Evolutionary conservation across 495 filamentous ascomycete species (phyloP), one percentile per base, ranked within the genome.

Genomic region (Pyrenula massariospora): DNA sequence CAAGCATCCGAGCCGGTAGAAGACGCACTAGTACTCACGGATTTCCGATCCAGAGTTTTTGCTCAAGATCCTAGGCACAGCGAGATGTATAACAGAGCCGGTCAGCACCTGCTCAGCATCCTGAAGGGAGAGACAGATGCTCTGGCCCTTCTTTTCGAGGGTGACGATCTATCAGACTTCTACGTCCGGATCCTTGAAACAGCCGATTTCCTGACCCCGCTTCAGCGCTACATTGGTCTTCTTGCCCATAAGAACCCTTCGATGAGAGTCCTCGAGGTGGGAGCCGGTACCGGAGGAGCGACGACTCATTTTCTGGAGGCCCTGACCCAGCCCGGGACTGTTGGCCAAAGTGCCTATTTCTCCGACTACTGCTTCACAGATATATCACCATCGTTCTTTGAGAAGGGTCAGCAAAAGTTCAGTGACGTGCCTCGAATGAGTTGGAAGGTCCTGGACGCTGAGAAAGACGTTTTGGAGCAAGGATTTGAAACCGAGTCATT

Each of bases 381-480:
- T 52, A 70, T 82, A 1, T 80, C 77, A 0, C 58, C 71, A 2
- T 67, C 68, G 0, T 81, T 79, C 58, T 80, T 82, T 24, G 72
- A 76, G 51, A 69, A 66, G 23, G 73, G 74, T 10, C 72, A 74
- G 55, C 57, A 60, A 3, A 62, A 67, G 22, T 69, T 71, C 23
- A 61, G 67, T 12, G 52, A 60, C 15, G 67, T 64, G 53, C 59
- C 24, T 15, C 36, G 59, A 2, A 74, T 81, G 62, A 59, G 53
- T 2, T 81, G 73, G 63, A 70, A 77, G 53, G 50, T 60, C 0
- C 60, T 79, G 8, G 68, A 82, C 62, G 63, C 72, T 15, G 68
- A 74, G 31, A 59, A 68, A 3, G 66, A 73, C 24, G 62, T 69
- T 0, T 48, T 54, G 1, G 58, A 58, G 1, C 80, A 84, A 56